Conservation (phyloP, 2,329 filamentous ascomycete species). For the Mycosphaerella sp. region DNA sequence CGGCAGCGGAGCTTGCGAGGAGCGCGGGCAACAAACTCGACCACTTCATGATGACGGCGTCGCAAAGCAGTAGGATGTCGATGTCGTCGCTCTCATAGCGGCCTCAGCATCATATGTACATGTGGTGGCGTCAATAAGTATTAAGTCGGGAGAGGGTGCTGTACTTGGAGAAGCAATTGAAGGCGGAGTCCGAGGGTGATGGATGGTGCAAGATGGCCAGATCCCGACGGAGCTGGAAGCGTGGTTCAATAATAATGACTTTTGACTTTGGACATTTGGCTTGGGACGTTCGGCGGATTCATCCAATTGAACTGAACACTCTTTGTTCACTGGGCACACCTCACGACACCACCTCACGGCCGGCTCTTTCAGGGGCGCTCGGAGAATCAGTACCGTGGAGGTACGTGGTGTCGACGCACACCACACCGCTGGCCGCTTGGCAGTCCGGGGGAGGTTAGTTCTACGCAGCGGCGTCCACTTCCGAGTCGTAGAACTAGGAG, state of each 20-base stretch:
- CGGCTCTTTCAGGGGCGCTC: too few species aligned
- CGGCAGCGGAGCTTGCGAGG: conserved; percentile 8
- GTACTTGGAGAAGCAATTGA: background rate
- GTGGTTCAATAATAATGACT: background rate
- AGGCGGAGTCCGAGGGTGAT: background rate
- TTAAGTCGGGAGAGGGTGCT: background rate
- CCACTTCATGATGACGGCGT: conserved; percentile 7
- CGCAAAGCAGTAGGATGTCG: background rate
- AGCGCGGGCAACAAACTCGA: conserved; percentile 7
- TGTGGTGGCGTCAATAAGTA: background rate
- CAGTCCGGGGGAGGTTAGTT: too few species aligned
- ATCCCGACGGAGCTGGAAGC: background rate
- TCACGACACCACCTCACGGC: too few species aligned
- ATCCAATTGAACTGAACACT: too few species aligned
- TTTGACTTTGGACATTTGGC: background rate
- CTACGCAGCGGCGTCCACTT: too few species aligned
- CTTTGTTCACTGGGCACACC: too few species aligned
- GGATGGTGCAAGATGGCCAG: background rate
- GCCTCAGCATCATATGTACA: background rate
- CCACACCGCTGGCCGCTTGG: too few species aligned
- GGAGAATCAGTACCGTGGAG: too few species aligned
- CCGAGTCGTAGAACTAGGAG: too few species aligned
- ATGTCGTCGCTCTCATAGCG: background rate
- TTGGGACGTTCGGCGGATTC: too few species aligned
- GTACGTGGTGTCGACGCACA: too few species aligned